Percentiles rank a stretch among this genome's conserved stretches.
Evolutionary conservation across 306 rosid genomes (phyloP).

Genomic region (Nissolia schottii): DNA sequence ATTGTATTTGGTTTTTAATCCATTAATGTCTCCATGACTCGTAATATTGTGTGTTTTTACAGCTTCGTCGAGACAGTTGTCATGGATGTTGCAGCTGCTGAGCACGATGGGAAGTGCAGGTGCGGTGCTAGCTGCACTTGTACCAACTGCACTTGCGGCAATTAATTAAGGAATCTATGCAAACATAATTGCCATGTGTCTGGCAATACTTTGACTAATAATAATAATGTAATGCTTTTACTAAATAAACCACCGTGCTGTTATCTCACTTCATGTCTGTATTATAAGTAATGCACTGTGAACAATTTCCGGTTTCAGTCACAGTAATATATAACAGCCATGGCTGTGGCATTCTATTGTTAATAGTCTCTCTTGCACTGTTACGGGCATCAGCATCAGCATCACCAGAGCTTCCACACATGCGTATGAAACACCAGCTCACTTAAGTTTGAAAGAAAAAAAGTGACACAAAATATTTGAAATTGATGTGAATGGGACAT

Average conservation of each 20-base stretch:
- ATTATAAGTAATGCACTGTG: constrained; percentile 17
- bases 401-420: not conserved
- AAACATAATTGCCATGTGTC: constrained; percentile 5
- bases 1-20: not conserved
- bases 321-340: constrained; percentile 18
- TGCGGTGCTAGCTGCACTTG: constrained; percentile 65
- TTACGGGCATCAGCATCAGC: not conserved
- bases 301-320: not conserved
- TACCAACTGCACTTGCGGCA: constrained; percentile 54
- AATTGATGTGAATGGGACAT: not conserved
- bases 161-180: constrained; percentile 29
- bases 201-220: not conserved
- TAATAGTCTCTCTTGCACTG: not conserved
- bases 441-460: not conserved
- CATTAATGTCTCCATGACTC: not conserved
- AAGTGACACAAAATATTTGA: not conserved
- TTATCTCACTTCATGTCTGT: not conserved
- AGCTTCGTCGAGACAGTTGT: constrained; percentile 46
- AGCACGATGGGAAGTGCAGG: constrained; percentile 70
- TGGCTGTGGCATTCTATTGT: constrained; percentile 15
- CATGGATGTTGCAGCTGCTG: constrained; percentile 57
- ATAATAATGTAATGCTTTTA: constrained; percentile 31
- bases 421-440: not conserved
- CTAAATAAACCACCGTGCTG: constrained; percentile 29
- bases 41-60: constrained; percentile 18